Percentiles rank a stretch among this genome's conserved stretches.
Conservation (phyloP, 2,329 filamentous ascomycete genomes). For the Cytospora piceicola region DNA sequence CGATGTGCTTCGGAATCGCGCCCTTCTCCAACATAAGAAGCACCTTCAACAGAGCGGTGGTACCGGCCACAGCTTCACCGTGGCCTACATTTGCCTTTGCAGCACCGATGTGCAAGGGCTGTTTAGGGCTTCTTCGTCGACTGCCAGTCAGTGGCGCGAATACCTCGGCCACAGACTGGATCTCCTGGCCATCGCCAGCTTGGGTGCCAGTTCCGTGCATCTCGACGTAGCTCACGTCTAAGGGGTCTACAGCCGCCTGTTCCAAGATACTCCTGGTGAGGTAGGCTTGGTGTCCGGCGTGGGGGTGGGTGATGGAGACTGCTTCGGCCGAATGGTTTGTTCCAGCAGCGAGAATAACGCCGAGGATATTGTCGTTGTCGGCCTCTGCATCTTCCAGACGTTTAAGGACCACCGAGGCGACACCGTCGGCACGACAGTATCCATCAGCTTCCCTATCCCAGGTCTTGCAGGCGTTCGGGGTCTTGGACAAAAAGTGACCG, state of each 20-base stretch:
- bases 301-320: slow-evolving; percentile 71
- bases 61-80: slow-evolving; percentile 48
- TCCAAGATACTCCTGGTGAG: slow-evolving; percentile 62
- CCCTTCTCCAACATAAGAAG: slow-evolving; percentile 54
- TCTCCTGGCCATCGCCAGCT: slow-evolving; percentile 69
- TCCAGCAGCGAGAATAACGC: slow-evolving; percentile 61
- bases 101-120: slow-evolving; percentile 41
- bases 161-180: slow-evolving; percentile 61
- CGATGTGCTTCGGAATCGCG: slow-evolving; percentile 54
- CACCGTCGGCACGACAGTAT: slow-evolving; percentile 53
- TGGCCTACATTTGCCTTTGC: slow-evolving; percentile 57
- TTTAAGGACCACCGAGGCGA: slow-evolving; percentile 51
- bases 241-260: slow-evolving; percentile 58
- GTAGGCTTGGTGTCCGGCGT: slow-evolving; percentile 63
- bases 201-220: slow-evolving; percentile 75
- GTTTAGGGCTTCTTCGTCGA: too few species aligned
- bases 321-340: slow-evolving; percentile 69
- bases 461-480: slow-evolving; percentile 42
- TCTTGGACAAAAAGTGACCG: slow-evolving; percentile 63
- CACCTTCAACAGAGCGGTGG: slow-evolving; percentile 51
- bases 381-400: slow-evolving; percentile 49
- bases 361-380: slow-evolving; percentile 55
- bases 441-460: slow-evolving; percentile 41
- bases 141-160: too few species aligned
- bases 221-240: slow-evolving; percentile 65